Conservation (phyloP, 2,329 filamentous ascomycete genomes). For the Arthrobotrys conoides region DNA sequence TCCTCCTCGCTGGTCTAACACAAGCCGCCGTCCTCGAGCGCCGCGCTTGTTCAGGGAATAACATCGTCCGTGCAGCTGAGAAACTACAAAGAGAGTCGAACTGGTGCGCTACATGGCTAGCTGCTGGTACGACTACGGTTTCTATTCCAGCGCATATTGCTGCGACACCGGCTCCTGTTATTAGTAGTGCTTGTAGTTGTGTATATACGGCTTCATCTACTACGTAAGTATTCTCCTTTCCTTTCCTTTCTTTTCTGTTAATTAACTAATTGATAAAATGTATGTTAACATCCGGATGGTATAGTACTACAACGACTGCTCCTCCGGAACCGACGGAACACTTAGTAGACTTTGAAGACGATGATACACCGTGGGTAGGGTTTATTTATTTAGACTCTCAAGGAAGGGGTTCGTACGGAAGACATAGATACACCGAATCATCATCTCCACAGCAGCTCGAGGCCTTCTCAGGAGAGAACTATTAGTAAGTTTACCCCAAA, state of each 20-base stretch:
- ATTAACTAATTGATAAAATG: not conserved
- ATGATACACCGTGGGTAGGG: conserved; percentile 11
- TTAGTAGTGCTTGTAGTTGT: conserved; percentile 34
- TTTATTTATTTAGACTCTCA: not conserved
- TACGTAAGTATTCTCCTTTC: conserved; percentile 1
- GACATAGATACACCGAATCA: conserved; percentile 11
- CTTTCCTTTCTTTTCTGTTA: too few relatives aligned
- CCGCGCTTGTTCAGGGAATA: conserved; percentile 7
- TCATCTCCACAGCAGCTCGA: not conserved
- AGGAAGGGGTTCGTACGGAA: conserved; percentile 19
- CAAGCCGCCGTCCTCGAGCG: conserved; percentile 20
- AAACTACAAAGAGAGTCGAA: conserved; percentile 37
- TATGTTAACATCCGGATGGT: not conserved
- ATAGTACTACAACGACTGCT: not conserved
- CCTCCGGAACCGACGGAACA: not conserved
- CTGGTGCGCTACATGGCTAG: conserved; percentile 19
- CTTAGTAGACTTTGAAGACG: conserved; percentile 12
- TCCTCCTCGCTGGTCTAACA: not conserved
- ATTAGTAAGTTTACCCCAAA: not conserved
- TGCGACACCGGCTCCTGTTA: conserved; percentile 14
- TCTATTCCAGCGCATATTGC: conserved; percentile 14
- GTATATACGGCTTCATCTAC: not conserved
- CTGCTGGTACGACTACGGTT: conserved; percentile 8
- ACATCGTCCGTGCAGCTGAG: conserved; percentile 22
- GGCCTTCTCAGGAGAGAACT: not conserved